Percentiles rank a stretch among this genome's conserved stretches.
Evolutionary conservation across 2,329 filamentous ascomycete species (phyloP).

Genomic region (Rutstroemia sp.): DNA sequence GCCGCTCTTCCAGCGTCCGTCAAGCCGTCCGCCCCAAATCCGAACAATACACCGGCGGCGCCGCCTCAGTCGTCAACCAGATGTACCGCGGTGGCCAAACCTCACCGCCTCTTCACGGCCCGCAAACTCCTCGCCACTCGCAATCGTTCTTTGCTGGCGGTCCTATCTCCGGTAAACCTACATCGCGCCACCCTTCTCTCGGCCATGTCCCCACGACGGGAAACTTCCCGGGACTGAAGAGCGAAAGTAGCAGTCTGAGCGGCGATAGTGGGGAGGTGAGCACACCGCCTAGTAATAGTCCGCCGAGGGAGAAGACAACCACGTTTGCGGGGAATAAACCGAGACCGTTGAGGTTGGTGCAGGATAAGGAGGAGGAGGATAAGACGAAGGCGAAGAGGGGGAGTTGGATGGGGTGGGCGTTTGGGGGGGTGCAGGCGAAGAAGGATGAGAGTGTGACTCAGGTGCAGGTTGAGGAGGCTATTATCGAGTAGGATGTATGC

Average conservation of each 20-base stretch:
- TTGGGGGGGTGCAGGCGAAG: slow-evolving; percentile 13
- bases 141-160: slow-evolving; percentile 55
- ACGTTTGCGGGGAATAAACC: slow-evolving; percentile 67
- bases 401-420: slow-evolving; percentile 59
- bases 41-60: slow-evolving; percentile 50
- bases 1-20: slow-evolving; percentile 46
- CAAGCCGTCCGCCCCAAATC: slow-evolving; percentile 49
- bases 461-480: slow-evolving; percentile 2
- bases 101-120: slow-evolving; percentile 47
- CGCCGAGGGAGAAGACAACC: slow-evolving; percentile 50
- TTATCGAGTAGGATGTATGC: slow-evolving; percentile 1
- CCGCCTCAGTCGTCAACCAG: slow-evolving; percentile 72
- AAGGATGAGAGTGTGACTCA: slow-evolving; percentile 1
- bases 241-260: slow-evolving; percentile 46
- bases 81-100: slow-evolving; percentile 72
- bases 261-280: slow-evolving; percentile 55
- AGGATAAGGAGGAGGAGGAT: slow-evolving; percentile 52
- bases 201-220: slow-evolving; percentile 42
- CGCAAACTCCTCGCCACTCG: slow-evolving; percentile 49
- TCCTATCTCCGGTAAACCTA: slow-evolving; percentile 44
- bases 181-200: slow-evolving; percentile 44
- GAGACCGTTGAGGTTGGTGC: slow-evolving; percentile 77
- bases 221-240: slow-evolving; percentile 60
- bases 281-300: slow-evolving; percentile 43
- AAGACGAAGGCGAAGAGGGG: slow-evolving; percentile 47